Conservation (phyloP, 1,284 basidiomycete genomes). For the Naganishia cerealis region DNA sequence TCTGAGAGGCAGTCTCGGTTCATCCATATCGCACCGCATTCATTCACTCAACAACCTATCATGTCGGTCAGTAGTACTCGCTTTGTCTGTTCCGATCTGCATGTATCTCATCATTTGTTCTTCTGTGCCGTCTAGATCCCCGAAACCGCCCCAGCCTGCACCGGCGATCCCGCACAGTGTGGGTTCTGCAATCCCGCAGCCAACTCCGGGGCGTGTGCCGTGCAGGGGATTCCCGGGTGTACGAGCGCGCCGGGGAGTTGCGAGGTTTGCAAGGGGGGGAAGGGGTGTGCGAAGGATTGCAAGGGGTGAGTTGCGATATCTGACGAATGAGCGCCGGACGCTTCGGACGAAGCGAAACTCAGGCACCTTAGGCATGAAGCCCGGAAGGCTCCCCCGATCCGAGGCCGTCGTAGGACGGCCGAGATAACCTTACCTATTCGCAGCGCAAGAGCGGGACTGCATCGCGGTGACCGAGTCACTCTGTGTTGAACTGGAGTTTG, state of each 20-base stretch:
- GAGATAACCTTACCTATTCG: background rate
- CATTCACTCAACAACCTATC: no score
- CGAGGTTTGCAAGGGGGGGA: slow-evolving; percentile 30
- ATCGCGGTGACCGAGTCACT: no score
- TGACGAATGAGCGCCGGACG: background rate
- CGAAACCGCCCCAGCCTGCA: slow-evolving; percentile 31
- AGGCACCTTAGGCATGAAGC: no score
- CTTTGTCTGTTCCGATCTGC: no score
- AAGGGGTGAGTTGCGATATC: slow-evolving; percentile 30
- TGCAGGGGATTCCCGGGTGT: slow-evolving; percentile 31
- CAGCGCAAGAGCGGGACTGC: background rate
- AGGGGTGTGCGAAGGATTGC: slow-evolving; percentile 35
- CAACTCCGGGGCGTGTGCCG: slow-evolving; percentile 30
- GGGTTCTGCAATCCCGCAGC: slow-evolving; percentile 32
- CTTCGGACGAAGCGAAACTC: background rate
- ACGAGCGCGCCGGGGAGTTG: slow-evolving; percentile 31
- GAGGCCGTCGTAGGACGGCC: background rate
- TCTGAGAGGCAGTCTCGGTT: no score
- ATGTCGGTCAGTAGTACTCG: no score
- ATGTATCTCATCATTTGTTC: background rate
- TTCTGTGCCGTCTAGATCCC: slow-evolving; percentile 2
- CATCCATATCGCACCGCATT: no score
- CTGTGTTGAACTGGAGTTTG: no score
- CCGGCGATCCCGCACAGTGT: slow-evolving; percentile 33
- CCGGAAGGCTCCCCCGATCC: background rate